Evolutionary conservation across 129 eudicot species (phyloP).

Genomic region (Artemisia annua): DNA sequence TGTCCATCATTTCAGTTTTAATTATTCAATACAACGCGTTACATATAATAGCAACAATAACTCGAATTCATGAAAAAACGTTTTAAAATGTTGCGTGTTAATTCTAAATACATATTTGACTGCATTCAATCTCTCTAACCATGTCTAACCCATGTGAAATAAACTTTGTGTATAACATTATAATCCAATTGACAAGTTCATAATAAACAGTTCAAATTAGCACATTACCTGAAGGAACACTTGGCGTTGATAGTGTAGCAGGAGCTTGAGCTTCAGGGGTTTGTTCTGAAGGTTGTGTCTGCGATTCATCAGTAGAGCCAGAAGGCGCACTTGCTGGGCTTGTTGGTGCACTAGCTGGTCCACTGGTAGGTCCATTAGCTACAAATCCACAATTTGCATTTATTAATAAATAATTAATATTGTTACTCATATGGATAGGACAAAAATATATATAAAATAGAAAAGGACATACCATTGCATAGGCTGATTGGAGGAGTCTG

Average conservation of each 20-base stretch:
- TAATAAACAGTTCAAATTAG: neutral
- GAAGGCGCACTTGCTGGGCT: conserved; percentile 32
- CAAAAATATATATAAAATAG: neutral
- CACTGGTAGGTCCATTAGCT: conserved; percentile 31
- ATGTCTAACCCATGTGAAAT: no score
- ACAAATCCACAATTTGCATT: no score
- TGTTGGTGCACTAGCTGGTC: conserved; percentile 34
- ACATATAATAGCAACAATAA: no score
- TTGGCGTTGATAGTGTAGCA: conserved; percentile 24
- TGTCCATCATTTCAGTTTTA: no score
- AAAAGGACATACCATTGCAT: conserved; percentile 46
- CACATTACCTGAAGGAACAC: conserved; percentile 27
- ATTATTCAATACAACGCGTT: no score
- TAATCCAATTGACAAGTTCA: neutral
- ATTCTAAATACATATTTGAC: no score
- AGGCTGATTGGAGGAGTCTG: conserved; percentile 62
- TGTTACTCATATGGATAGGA: neutral
- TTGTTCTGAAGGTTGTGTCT: conserved; percentile 19
- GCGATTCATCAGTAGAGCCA: conserved; percentile 13
- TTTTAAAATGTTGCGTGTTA: no score
- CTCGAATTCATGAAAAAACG: no score
- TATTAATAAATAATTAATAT: no score
- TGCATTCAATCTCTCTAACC: no score
- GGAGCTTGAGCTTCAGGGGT: conserved; percentile 37
- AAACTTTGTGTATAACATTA: no score